Conservation (phyloP, 2,329 filamentous ascomycete species). For the Hypoxylon sp. region DNA sequence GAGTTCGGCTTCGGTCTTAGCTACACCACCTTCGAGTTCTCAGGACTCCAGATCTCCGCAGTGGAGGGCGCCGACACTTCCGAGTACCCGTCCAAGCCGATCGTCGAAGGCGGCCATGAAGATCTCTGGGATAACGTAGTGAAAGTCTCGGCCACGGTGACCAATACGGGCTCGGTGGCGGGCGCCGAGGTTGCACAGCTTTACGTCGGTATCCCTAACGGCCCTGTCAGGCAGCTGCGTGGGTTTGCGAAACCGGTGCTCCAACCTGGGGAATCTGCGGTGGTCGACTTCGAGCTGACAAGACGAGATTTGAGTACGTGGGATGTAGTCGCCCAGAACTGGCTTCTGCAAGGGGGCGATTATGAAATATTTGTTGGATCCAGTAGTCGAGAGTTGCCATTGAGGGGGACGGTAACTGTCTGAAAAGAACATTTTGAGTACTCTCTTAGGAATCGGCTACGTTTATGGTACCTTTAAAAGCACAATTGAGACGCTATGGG, state of each 20-base stretch:
- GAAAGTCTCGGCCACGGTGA: conserved; percentile 71
- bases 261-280: conserved; percentile 62
- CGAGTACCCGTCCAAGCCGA: conserved; percentile 57
- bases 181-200: conserved; percentile 79
- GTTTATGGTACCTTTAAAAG: conserved; percentile 1
- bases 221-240: conserved; percentile 66
- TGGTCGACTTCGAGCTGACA: conserved; percentile 68
- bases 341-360: conserved; percentile 66
- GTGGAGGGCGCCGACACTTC: conserved; percentile 48
- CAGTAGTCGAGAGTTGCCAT: conserved; percentile 62
- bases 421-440: conserved; percentile 19
- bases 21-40: conserved; percentile 77
- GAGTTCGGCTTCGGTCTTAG: conserved; percentile 77
- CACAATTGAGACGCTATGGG: not conserved
- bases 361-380: conserved; percentile 62
- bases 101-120: conserved; percentile 61
- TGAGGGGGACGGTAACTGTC: conserved; percentile 55
- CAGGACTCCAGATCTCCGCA: conserved; percentile 55
- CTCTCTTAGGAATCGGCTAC: not conserved
- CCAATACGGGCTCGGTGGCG: conserved; percentile 73
- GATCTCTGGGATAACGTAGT: conserved; percentile 65
- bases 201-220: conserved; percentile 62
- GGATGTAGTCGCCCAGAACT: conserved; percentile 72
- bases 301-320: conserved; percentile 76
- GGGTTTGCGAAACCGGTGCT: conserved; percentile 74